phyloP scores from a whole-genome alignment of 441 rosid species.

The Syzygium malaccense region DNA sequence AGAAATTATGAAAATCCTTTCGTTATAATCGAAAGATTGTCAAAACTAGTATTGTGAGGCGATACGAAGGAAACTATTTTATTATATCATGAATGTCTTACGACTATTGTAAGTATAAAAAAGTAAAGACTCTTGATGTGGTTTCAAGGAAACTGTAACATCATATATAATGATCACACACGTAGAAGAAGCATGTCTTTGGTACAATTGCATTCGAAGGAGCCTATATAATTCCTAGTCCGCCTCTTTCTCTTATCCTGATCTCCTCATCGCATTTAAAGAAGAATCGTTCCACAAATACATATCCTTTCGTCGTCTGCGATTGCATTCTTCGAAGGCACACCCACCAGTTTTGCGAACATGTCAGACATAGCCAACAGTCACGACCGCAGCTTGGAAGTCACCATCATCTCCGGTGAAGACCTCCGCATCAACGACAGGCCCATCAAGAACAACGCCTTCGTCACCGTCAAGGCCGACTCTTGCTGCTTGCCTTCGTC shows the following conservation, averaged over 20 bases:
- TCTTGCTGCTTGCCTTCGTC: background rate
- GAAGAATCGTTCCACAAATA: background rate
- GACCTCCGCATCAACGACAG: background rate
- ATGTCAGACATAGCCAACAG: background rate
- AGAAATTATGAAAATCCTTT: background rate
- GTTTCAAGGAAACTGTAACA: background rate
- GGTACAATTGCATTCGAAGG: background rate
- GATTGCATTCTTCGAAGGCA: background rate
- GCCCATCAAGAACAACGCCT: slow-evolving; percentile 1
- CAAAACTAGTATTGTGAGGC: rapidly evolving
- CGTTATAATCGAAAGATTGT: rapidly evolving
- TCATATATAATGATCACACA: background rate
- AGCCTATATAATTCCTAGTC: background rate
- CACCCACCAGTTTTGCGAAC: background rate
- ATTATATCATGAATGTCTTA: background rate
- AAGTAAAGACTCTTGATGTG: background rate
- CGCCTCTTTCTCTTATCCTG: background rate
- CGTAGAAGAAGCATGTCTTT: background rate
- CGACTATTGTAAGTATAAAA: rapidly evolving
- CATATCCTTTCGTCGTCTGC: background rate
- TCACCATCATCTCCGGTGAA: slow-evolving; percentile 1
- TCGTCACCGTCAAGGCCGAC: slow-evolving; percentile 1
- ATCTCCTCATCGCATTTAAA: background rate
- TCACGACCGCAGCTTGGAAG: background rate
- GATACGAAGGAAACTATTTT: background rate